Conservation (phyloP, 2,329 filamentous ascomycete species). For the Aspergillus sp. region DNA sequence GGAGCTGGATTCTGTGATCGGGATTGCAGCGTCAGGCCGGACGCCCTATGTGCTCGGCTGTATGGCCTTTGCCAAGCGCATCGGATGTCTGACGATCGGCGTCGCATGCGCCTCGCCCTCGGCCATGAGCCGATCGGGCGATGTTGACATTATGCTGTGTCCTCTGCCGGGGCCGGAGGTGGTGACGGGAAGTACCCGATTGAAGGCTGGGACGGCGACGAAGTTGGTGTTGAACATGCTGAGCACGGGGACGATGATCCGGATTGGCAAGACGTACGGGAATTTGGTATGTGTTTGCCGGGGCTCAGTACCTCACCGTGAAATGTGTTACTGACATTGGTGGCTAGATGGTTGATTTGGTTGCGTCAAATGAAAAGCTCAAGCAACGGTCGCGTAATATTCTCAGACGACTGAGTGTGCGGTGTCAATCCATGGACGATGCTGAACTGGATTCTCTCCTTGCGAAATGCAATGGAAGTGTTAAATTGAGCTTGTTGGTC, state of each 20-base stretch:
- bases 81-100: constrained; percentile 39
- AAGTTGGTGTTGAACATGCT: constrained; percentile 48
- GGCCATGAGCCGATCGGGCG: constrained; percentile 24
- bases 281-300: constrained; percentile 43
- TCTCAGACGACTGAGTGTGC: constrained; percentile 24
- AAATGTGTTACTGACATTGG: constrained; percentile 1
- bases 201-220: constrained; percentile 48
- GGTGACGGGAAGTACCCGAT: constrained; percentile 46
- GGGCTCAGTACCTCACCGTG: too few species aligned
- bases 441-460: constrained; percentile 29
- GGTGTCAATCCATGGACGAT: constrained; percentile 19
- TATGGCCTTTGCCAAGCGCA: constrained; percentile 33
- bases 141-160: constrained; percentile 35
- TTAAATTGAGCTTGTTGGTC: constrained; percentile 35
- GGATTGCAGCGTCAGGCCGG: constrained; percentile 45
- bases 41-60: constrained; percentile 45
- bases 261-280: constrained; percentile 43
- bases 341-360: constrained; percentile 36
- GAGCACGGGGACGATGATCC: constrained; percentile 44
- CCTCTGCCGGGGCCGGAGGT: constrained; percentile 45
- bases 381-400: constrained; percentile 35
- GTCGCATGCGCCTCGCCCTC: constrained; percentile 41
- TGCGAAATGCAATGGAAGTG: constrained; percentile 26
- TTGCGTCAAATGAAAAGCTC: constrained; percentile 41
- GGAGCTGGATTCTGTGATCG: constrained; percentile 38